Evolutionary conservation across 108 stramenopile genomes (phyloP).

Genomic region (Fragilaria radians): DNA sequence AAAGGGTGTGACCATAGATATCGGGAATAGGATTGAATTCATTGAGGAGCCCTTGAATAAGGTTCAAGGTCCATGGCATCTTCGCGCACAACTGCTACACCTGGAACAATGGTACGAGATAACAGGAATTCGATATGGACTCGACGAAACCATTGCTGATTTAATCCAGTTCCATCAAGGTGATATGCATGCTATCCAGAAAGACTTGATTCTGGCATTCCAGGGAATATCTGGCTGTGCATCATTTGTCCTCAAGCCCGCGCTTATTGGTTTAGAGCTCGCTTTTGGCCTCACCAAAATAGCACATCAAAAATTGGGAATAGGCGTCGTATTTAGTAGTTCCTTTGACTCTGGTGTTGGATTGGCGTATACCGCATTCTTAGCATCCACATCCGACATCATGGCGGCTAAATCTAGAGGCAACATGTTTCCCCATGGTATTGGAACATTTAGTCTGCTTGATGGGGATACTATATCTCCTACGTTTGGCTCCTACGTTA

Average conservation of each 20-base stretch:
- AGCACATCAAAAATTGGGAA: constrained; percentile 50
- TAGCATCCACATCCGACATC: constrained; percentile 54
- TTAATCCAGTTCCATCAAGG: constrained; percentile 35
- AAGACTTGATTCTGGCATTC: constrained; percentile 31
- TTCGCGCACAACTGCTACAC: constrained; percentile 38
- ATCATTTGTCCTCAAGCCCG: constrained; percentile 78
- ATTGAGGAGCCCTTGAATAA: constrained; percentile 72
- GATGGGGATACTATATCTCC: constrained; percentile 67
- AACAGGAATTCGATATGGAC: constrained; percentile 50
- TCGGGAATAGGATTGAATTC: constrained; percentile 39
- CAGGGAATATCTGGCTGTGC: constrained; percentile 38
- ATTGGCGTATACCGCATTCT: constrained; percentile 52
- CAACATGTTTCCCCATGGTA: constrained; percentile 53
- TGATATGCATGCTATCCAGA: constrained; percentile 33
- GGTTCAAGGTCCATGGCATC: constrained; percentile 28
- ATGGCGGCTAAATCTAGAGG: constrained; percentile 14
- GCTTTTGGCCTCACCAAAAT: constrained; percentile 57
- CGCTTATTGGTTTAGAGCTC: constrained; percentile 72
- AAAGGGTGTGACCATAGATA: not conserved
- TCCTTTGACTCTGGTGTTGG: constrained; percentile 81
- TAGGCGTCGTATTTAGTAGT: constrained; percentile 66
- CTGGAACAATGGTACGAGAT: constrained; percentile 40
- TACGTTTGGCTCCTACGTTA: constrained; percentile 76
- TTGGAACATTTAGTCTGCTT: constrained; percentile 70
- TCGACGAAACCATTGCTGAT: constrained; percentile 78